Evolutionary conservation across 345 rosid species (phyloP), one percentile per base, ranked within the genome.

Genomic region (Arabis hirsuta): DNA sequence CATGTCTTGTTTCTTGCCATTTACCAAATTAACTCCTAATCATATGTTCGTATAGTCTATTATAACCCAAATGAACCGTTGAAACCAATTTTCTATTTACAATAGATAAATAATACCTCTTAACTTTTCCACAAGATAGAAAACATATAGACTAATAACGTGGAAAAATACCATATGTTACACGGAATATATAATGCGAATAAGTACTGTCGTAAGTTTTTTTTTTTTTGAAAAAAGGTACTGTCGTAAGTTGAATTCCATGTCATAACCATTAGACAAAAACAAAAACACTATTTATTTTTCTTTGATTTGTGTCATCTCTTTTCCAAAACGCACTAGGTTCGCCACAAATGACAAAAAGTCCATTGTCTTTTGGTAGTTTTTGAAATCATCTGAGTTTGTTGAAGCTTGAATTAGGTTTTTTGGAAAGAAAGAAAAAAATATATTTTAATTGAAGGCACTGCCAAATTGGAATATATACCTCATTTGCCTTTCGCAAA

Each of bases 391-490:
- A 76, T 81, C 12, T 13, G 46, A 10, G 83, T 85, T 80, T 88
- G 79, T 65, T 51, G 59, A 59, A 79, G 46, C 57, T 41, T 36
- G 39, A 41, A 57, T 44, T 11, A 19, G 2, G 22, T 31, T 56
- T 77, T 71, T 22, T 29, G 66, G 67, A 61, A 34, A 48, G 45
- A 13, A 0, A 36, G 12, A 22, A 22, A 22, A 22, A 22, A 22
- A 38, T 48, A n/a, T 41, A 10, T 38, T 9, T 59, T 61, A 55
- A 65, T 67, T 65, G 56, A 81, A 67, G 74, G 72, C 71, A 72
- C 82, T 87, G 79, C 81, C 70, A 62, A 73, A 62, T 74, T 46
- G 55, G 92, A 82, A 85, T 79, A 80, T 79, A 80, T 87, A 34
- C 82, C 73, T 36, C 47, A 34, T 9, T 54, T 67, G 12, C 63